Conservation (phyloP, 2,329 filamentous ascomycete genomes). For the Sclerotiophoma versabilis region DNA sequence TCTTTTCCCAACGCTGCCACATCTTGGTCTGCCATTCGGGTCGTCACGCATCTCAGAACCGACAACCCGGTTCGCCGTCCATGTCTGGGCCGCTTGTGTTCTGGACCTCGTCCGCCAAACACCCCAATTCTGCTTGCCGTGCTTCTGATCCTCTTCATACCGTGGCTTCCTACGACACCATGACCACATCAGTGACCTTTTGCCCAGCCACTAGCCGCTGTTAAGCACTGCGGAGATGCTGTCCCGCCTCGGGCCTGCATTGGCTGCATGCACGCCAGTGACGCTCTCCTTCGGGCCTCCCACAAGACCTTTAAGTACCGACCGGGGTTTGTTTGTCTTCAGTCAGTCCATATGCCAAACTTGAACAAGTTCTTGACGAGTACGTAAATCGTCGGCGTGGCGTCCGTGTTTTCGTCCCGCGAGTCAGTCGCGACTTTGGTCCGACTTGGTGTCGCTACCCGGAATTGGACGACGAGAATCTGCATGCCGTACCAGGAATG, state of each 20-base stretch:
- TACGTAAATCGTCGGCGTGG: neutral
- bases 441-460: neutral
- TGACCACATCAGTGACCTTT: neutral
- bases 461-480: neutral
- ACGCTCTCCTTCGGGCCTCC: neutral
- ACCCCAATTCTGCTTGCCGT: neutral
- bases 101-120: neutral
- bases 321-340: neutral
- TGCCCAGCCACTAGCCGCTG: neutral
- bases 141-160: neutral
- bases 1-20: too few relatives aligned
- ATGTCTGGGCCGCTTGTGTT: neutral
- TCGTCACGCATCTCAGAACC: neutral
- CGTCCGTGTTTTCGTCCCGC: neutral
- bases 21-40: neutral
- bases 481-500: neutral
- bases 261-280: neutral
- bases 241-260: neutral
- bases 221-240: neutral
- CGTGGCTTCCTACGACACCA: neutral
- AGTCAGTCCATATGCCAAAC: neutral
- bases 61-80: conserved; percentile 1
- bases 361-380: neutral
- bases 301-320: neutral
- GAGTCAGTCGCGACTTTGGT: conserved; percentile 2